Base-by-base conservation (phyloP, 176 grass and related monocot species). In the Themeda triandra region DNA sequence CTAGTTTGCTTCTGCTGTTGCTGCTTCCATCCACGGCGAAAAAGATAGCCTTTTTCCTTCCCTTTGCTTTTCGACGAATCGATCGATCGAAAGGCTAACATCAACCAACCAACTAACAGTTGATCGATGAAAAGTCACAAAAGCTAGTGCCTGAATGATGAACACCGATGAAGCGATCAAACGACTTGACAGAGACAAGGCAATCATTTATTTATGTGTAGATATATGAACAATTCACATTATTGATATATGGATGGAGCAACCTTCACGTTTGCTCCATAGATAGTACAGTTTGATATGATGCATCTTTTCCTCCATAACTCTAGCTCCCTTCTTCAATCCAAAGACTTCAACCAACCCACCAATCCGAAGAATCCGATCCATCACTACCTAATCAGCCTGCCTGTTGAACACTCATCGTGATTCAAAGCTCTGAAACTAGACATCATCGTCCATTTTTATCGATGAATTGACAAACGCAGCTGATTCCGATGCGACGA, bases 281-380 rank as follows among this genome's bases (percentile, higher is more conserved):
- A 40, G 41, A 9, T 44, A 56, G 51, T 56, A 56, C 51, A 18
- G 21, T 56, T 10, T n/a, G 53, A n/a, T 23, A 54, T 56, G 51
- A 56, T 56, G 18, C 51, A 23, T 56, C 51, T 23, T 10, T 28
- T 11, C 13, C 21, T 10, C 29, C 24, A 6, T 54, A 39, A 75
- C 10, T 73, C 13, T 48, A 13, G 42, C 83, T 56, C 39, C 72
- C 62, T 75, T 63, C 62, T 75, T 63, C 23, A 25, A 91, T 77
- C 75, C 69, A 53, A 86, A 77, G 63, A 77, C 56, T 89, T 35
- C 45, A 64, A 56, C 71, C 21, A 60, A 54, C 78, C 54, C 44
- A 71, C 30, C 40, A 27, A 72, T 14, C 19, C 41, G 41, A 44
- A 21, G 53, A 56, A 56, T 56, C 53, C 53, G 53, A 56, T 56